phyloP scores from a whole-genome alignment of 495 filamentous ascomycete genomes.

The Annulohypoxylon moriforme region DNA sequence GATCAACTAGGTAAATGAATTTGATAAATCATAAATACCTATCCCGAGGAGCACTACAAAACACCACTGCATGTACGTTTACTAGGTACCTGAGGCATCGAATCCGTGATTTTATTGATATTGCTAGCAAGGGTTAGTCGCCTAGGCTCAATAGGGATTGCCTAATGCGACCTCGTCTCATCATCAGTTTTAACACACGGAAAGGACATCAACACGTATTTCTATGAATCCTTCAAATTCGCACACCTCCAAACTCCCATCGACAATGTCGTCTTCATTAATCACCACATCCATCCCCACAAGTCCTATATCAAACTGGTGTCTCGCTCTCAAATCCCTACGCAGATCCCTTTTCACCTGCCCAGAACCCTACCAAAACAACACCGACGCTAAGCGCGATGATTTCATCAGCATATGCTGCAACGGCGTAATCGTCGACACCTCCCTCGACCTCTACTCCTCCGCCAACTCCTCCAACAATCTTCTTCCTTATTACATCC shows the following conservation, averaged over 20 bases:
- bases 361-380: background rate
- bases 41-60: too few relatives aligned
- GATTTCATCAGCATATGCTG: slow-evolving; percentile 37
- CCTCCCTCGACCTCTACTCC: slow-evolving; percentile 27
- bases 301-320: slow-evolving; percentile 31
- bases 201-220: background rate
- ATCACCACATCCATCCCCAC: slow-evolving; percentile 33
- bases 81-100: too few relatives aligned
- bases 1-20: too few relatives aligned
- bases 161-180: slow-evolving; percentile 19
- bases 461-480: background rate
- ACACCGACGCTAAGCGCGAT: background rate
- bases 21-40: too few relatives aligned
- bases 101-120: too few relatives aligned
- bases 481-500: background rate
- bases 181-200: background rate
- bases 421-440: slow-evolving; percentile 37
- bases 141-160: background rate
- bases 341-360: slow-evolving; percentile 1
- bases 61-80: too few relatives aligned
- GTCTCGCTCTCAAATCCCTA: background rate
- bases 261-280: slow-evolving; percentile 21
- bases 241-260: background rate
- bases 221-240: background rate
- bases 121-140: background rate